These are phyloP conservation scores for Apophysomyces trapeziformis DNA, from an alignment of 371 early-diverging fungal genomes.

Conservation along the genomic window DNA sequence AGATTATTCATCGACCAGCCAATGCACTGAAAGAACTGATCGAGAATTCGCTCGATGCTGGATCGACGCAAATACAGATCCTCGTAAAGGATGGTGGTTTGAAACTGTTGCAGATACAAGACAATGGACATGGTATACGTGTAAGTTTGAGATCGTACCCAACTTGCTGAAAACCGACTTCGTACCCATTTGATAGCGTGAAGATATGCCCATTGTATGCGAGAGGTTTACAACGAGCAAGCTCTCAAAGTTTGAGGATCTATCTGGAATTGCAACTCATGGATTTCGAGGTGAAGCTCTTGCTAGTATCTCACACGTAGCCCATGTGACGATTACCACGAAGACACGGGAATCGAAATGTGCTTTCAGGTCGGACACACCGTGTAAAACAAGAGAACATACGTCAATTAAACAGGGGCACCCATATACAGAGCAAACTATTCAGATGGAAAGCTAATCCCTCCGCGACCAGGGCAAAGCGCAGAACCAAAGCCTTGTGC, in stretches of 20 bases:
- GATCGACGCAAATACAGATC: constrained; percentile 84
- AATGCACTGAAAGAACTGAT: constrained; percentile 7
- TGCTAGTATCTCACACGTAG: constrained; percentile 94
- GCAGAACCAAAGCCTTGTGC: constrained; percentile 90
- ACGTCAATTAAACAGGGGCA: neutral
- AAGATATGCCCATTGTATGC: constrained; percentile 88
- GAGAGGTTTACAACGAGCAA: constrained; percentile 98
- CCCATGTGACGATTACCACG: constrained; percentile 90
- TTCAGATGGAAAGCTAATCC: constrained; percentile 81
- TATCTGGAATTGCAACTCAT: constrained; percentile 85
- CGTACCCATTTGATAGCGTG: constrained; percentile 41
- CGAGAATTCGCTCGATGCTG: constrained; percentile 98
- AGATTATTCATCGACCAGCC: constrained; percentile 56
- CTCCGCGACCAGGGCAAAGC: constrained; percentile 69
- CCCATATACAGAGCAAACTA: constrained; percentile 68
- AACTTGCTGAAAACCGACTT: neutral
- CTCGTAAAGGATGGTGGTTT: constrained; percentile 87
- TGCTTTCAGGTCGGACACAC: constrained; percentile 69
- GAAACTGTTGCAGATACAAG: constrained; percentile 92
- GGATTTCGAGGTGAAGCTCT: constrained; percentile 99
- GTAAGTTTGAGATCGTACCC: constrained; percentile 35
- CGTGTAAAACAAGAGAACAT: neutral
- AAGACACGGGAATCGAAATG: constrained; percentile 80
- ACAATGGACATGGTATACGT: constrained; percentile 96
- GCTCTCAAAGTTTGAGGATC: constrained; percentile 84